These are phyloP conservation scores for Limnanthes douglasii DNA, from an alignment of 345 rosid species.

Conservation along the genomic window DNA sequence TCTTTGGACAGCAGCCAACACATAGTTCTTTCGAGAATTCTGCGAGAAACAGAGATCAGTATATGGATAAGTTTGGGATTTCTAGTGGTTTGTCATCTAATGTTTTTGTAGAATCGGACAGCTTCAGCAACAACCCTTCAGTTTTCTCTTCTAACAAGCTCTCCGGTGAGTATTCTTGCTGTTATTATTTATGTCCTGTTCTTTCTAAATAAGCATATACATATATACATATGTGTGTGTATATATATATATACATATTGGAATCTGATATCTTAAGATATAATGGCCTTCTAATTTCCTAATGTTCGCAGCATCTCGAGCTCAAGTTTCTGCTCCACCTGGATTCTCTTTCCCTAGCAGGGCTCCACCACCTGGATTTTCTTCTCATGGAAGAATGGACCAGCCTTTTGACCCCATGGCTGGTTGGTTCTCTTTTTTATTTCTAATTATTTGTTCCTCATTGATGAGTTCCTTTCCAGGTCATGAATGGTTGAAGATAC, in stretches of 20 bases:
- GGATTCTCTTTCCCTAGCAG: slow-evolving; percentile 85
- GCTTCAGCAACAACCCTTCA: slow-evolving; percentile 19
- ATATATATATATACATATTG: too few relatives aligned
- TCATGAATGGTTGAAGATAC: slow-evolving; percentile 3
- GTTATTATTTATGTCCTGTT: background rate
- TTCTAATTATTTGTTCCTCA: background rate
- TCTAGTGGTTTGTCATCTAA: slow-evolving; percentile 37
- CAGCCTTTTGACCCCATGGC: slow-evolving; percentile 29
- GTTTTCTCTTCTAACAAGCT: slow-evolving; percentile 34
- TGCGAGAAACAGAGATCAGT: slow-evolving; percentile 25
- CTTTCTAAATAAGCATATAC: too few relatives aligned
- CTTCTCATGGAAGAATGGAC: slow-evolving; percentile 59
- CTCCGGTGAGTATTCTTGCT: slow-evolving; percentile 32
- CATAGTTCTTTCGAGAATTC: slow-evolving; percentile 25
- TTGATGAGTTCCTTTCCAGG: too few relatives aligned
- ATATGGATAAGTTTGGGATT: slow-evolving; percentile 21
- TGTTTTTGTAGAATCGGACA: slow-evolving; percentile 32
- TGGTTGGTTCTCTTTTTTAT: slow-evolving; percentile 21
- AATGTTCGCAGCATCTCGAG: slow-evolving; percentile 33
- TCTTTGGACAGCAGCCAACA: slow-evolving; percentile 23
- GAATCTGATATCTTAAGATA: too few relatives aligned
- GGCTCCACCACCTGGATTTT: slow-evolving; percentile 95
- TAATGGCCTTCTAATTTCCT: too few relatives aligned
- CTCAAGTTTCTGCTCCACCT: slow-evolving; percentile 80
- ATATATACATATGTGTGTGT: too few relatives aligned